Percentiles rank a stretch among this genome's conserved stretches.
Evolutionary conservation across 768 basidiomycete species (phyloP).

Genomic region (Boletus rubroflammeus): DNA sequence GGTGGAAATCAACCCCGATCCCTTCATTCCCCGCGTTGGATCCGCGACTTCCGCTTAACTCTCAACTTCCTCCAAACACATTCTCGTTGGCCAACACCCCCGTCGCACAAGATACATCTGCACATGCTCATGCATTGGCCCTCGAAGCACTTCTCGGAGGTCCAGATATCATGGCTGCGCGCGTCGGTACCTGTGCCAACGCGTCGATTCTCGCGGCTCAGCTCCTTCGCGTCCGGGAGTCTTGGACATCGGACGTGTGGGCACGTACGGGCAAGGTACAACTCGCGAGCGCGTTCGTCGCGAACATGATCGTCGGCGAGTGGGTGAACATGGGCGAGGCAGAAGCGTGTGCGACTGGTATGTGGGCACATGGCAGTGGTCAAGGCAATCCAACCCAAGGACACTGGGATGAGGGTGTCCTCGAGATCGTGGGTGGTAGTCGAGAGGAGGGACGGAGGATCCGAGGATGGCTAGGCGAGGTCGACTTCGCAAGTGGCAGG

Average conservation of each 20-base stretch:
- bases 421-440: constrained; percentile 76
- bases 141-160: constrained; percentile 76
- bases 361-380: constrained; percentile 57
- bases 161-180: constrained; percentile 70
- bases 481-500: constrained; percentile 62
- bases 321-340: constrained; percentile 72
- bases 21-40: constrained; percentile 71
- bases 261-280: constrained; percentile 71
- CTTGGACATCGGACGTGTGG: constrained; percentile 77
- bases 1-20: constrained; percentile 81
- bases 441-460: constrained; percentile 70
- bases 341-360: constrained; percentile 73
- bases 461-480: constrained; percentile 79
- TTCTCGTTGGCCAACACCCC: constrained; percentile 76
- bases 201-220: constrained; percentile 73
- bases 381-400: constrained; percentile 36
- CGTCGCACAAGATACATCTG: constrained; percentile 75
- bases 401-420: constrained; percentile 75
- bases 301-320: constrained; percentile 66
- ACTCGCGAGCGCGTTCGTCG: constrained; percentile 72
- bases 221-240: constrained; percentile 73
- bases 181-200: constrained; percentile 70
- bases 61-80: constrained; percentile 61
- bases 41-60: constrained; percentile 62
- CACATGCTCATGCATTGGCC: constrained; percentile 71